Evolutionary conservation across 2,329 filamentous ascomycete genomes (phyloP).

Genomic region (Cladophialophora immunda): DNA sequence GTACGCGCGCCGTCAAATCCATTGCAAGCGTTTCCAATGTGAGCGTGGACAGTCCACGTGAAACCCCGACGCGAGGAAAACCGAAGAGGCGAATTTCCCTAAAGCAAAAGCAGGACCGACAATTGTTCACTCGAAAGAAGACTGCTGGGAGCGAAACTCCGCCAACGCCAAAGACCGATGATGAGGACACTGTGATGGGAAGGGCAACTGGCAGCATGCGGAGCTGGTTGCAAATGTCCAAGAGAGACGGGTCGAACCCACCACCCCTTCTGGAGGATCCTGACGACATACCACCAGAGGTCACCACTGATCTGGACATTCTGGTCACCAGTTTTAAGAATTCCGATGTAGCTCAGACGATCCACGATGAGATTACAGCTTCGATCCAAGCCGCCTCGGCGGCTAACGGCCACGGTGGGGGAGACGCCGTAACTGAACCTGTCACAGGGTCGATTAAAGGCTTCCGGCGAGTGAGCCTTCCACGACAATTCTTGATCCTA

Average conservation of each 20-base stretch:
- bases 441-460: slow-evolving; percentile 69
- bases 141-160: slow-evolving; percentile 57
- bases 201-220: slow-evolving; percentile 52
- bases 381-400: slow-evolving; percentile 70
- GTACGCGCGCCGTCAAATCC: slow-evolving; percentile 87
- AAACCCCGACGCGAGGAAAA: slow-evolving; percentile 70
- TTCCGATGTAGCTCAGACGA: slow-evolving; percentile 78
- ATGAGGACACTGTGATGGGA: slow-evolving; percentile 63
- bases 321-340: slow-evolving; percentile 78
- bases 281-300: slow-evolving; percentile 66
- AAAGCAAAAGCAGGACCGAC: slow-evolving; percentile 83
- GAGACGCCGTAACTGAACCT: slow-evolving; percentile 53
- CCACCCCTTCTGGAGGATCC: slow-evolving; percentile 75
- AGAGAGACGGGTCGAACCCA: slow-evolving; percentile 62
- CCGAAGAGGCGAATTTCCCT: slow-evolving; percentile 80
- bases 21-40: slow-evolving; percentile 82
- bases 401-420: slow-evolving; percentile 73
- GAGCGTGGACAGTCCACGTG: slow-evolving; percentile 73
- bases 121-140: slow-evolving; percentile 86
- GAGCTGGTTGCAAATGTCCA: slow-evolving; percentile 68
- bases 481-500: slow-evolving; percentile 86
- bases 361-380: slow-evolving; percentile 79
- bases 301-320: slow-evolving; percentile 79
- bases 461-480: slow-evolving; percentile 81
- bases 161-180: slow-evolving; percentile 69